Evolutionary conservation across 768 basidiomycete species (phyloP).

Genomic region (Cubamyces lactineus): DNA sequence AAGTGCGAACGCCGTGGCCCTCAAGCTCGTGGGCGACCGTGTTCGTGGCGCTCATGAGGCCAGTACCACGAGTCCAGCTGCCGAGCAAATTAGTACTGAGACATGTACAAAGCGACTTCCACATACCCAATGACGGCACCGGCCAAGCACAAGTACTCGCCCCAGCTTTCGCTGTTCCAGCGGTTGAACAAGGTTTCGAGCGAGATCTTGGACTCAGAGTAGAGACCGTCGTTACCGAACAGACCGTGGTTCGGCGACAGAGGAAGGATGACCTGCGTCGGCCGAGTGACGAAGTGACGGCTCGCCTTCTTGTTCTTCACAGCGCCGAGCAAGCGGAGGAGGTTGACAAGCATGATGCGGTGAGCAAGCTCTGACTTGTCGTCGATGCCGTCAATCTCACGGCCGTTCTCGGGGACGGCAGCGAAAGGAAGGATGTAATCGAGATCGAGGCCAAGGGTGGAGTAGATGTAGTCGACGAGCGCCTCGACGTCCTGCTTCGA

Average conservation of each 20-base stretch:
- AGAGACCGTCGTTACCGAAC: conserved; percentile 97
- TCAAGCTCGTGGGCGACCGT: conserved; percentile 94
- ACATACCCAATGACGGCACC: conserved; percentile 96
- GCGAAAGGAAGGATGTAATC: conserved; percentile 99
- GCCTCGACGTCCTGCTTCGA: conserved; percentile 99
- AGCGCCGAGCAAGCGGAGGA: conserved; percentile 93
- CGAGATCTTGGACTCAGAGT: conserved; percentile 98
- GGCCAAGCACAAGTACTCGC: conserved; percentile 96
- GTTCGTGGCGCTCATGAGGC: conserved; percentile 94
- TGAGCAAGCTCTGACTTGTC: conserved; percentile 98
- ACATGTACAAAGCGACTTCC: conserved; percentile 5
- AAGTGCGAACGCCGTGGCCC: conserved; percentile 91
- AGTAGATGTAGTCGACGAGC: conserved; percentile 97
- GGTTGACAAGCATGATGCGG: conserved; percentile 97
- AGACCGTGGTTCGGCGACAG: conserved; percentile 98
- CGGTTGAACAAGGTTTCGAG: conserved; percentile 98
- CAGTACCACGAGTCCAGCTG: conserved; percentile 98
- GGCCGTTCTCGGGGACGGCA: conserved; percentile 97
- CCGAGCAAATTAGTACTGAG: conserved; percentile 12
- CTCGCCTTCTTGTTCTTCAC: conserved; percentile 99
- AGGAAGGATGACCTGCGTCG: conserved; percentile 97
- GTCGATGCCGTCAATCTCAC: conserved; percentile 96
- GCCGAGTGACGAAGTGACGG: conserved; percentile 94
- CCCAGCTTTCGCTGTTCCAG: conserved; percentile 99
- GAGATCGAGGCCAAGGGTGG: conserved; percentile 91